Conservation (phyloP, 768 basidiomycete genomes). For the Collybia mongolica region DNA sequence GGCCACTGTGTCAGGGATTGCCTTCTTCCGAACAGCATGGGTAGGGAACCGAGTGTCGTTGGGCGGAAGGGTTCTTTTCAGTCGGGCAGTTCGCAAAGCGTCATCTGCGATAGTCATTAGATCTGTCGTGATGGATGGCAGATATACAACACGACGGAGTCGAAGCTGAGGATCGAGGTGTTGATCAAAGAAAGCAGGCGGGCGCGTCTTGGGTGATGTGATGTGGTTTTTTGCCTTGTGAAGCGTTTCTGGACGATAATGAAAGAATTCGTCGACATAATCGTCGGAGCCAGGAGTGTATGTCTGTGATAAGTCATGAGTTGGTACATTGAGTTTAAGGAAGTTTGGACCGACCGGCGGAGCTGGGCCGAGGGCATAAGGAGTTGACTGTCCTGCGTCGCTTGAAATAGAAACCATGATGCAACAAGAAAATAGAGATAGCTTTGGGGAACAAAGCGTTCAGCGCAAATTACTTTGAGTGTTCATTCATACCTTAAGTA, state of each 20-base stretch:
- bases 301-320: too few species aligned
- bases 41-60: not conserved
- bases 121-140: not conserved
- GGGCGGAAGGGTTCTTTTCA: not conserved
- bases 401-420: too few species aligned
- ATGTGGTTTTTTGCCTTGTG: not conserved
- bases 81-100: not conserved
- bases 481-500: too few species aligned
- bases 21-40: too few species aligned
- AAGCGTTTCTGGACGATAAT: not conserved
- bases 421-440: too few species aligned
- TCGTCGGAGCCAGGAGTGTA: not conserved
- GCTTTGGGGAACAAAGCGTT: too few species aligned
- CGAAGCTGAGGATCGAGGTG: conserved; percentile 8
- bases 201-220: not conserved
- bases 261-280: not conserved
- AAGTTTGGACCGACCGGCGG: too few species aligned
- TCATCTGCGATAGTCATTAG: conserved; percentile 1
- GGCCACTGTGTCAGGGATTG: too few species aligned
- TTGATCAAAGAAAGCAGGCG: conserved; percentile 4
- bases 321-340: too few species aligned
- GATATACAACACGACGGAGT: conserved; percentile 1
- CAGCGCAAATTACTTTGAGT: too few species aligned
- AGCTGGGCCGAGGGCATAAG: too few species aligned
- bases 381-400: too few species aligned